These are phyloP conservation scores for Apiotrichum akiyoshidainum DNA, from an alignment of 1,284 basidiomycete species.

Conservation along the genomic window DNA sequence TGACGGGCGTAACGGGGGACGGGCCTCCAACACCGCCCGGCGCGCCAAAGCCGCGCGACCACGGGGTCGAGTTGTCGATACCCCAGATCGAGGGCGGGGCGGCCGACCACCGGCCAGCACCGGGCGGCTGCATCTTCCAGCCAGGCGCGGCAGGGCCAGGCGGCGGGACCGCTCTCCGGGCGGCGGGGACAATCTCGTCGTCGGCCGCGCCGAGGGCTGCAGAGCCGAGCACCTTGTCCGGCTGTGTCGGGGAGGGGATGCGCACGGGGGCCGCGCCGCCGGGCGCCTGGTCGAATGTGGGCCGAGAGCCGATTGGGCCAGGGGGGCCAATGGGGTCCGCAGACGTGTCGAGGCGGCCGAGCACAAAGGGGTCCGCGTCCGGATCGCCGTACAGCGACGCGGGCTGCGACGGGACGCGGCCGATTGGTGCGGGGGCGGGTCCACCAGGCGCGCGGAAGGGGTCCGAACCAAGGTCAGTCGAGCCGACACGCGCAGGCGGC, in stretches of 20 bases:
- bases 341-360: not conserved
- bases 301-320: conserved; percentile 18
- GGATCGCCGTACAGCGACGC: conserved; percentile 13
- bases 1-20: not conserved
- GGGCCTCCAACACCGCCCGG: not conserved
- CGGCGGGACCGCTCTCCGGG: conserved; percentile 22
- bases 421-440: conserved; percentile 33
- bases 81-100: conserved; percentile 26
- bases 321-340: conserved; percentile 15
- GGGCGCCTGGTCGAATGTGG: conserved; percentile 6
- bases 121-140: conserved; percentile 30
- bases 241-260: conserved; percentile 25
- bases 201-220: conserved; percentile 39
- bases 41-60: conserved; percentile 4
- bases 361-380: conserved; percentile 11
- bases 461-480: conserved; percentile 28
- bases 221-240: conserved; percentile 38
- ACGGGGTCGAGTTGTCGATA: conserved; percentile 4
- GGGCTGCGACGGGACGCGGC: conserved; percentile 19
- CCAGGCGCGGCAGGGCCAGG: conserved; percentile 10
- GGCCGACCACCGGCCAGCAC: conserved; percentile 37
- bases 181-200: conserved; percentile 38
- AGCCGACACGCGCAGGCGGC: conserved; percentile 15
- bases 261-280: conserved; percentile 1
- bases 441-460: conserved; percentile 26